phyloP scores from a whole-genome alignment of 1,284 basidiomycete species.

The Cryptococcus depauperatus region DNA sequence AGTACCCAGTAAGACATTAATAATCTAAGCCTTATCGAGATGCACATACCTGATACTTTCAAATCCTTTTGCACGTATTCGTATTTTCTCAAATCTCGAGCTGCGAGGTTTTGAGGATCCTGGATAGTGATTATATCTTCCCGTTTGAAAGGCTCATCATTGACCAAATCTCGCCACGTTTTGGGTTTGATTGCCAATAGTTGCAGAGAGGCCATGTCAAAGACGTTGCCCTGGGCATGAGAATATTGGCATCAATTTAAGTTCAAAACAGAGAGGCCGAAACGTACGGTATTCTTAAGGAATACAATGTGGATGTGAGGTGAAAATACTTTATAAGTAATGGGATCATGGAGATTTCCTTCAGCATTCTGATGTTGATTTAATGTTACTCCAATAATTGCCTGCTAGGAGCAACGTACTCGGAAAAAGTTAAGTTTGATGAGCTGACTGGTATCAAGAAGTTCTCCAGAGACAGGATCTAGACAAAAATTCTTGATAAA shows the following conservation, averaged over 20 bases:
- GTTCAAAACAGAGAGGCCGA: neutral
- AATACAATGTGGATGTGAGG: conserved; percentile 87
- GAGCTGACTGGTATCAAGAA: conserved; percentile 67
- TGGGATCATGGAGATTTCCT: conserved; percentile 78
- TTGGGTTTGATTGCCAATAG: conserved; percentile 63
- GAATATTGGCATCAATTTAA: neutral
- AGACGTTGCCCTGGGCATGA: conserved; percentile 44
- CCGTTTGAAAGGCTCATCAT: conserved; percentile 77
- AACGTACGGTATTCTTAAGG: conserved; percentile 60
- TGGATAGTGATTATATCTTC: conserved; percentile 87
- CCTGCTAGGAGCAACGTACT: conserved; percentile 16
- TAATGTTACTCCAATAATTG: conserved; percentile 28
- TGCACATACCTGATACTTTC: conserved; percentile 34
- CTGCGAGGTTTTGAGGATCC: conserved; percentile 44
- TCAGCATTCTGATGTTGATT: conserved; percentile 53
- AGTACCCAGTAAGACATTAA: neutral
- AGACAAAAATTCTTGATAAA: conserved; percentile 57
- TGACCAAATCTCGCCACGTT: conserved; percentile 69
- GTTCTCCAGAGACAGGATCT: conserved; percentile 80
- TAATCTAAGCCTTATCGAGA: neutral
- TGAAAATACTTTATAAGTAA: conserved; percentile 85
- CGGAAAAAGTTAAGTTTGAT: conserved; percentile 78
- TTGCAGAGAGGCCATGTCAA: conserved; percentile 48
- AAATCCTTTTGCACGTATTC: conserved; percentile 46
- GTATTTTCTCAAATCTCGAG: conserved; percentile 42